Conservation (phyloP, 2,329 filamentous ascomycete species). For the Malbranchea zuffiana region DNA sequence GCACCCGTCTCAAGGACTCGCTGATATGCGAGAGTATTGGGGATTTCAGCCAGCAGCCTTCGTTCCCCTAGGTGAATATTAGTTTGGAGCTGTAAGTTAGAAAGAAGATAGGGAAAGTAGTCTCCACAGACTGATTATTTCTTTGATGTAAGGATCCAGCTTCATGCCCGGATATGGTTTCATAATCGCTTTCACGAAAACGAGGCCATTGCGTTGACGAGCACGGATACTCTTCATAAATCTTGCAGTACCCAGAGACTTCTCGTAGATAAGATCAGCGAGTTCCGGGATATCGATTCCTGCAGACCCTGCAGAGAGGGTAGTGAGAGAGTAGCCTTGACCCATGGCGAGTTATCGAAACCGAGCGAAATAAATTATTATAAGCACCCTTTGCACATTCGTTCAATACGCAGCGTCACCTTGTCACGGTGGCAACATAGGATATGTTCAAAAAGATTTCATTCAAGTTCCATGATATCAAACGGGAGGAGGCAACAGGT, state of each 20-base stretch:
- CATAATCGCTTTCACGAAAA: conserved; percentile 87
- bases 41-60: conserved; percentile 65
- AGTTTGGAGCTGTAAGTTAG: conserved; percentile 11
- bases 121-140: conserved; percentile 56
- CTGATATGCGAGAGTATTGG: conserved; percentile 85
- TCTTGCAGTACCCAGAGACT: conserved; percentile 76
- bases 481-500: too few relatives aligned
- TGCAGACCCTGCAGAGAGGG: conserved; percentile 79
- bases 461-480: too few relatives aligned
- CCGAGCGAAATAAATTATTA: too few relatives aligned
- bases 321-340: conserved; percentile 89
- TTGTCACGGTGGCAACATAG: too few relatives aligned
- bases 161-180: conserved; percentile 80
- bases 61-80: conserved; percentile 53
- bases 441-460: too few relatives aligned
- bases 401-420: too few relatives aligned
- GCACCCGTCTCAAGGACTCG: conserved; percentile 83
- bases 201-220: conserved; percentile 77
- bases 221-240: conserved; percentile 97
- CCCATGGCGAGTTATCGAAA: conserved; percentile 70
- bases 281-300: conserved; percentile 92
- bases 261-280: conserved; percentile 81
- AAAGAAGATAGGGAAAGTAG: conserved; percentile 12
- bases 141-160: conserved; percentile 65
- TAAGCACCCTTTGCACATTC: too few relatives aligned